These are phyloP conservation scores for Annulohypoxylon stygium DNA, from an alignment of 495 filamentous ascomycete species.

Conservation along the genomic window DNA sequence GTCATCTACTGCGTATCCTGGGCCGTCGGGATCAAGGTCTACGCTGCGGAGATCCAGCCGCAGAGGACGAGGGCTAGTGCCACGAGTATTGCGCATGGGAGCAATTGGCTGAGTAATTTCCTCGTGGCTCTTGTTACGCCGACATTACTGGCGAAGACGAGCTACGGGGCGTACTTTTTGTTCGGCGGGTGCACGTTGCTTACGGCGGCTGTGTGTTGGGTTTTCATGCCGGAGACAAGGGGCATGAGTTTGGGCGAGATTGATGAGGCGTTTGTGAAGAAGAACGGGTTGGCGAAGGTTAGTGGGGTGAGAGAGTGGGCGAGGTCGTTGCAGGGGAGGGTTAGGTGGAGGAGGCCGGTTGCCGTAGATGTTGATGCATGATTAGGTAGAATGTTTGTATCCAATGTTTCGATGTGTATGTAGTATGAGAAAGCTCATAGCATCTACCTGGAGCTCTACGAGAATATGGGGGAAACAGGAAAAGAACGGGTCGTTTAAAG, in stretches of 20 bases:
- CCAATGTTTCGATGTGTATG: too few relatives aligned
- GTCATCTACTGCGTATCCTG: constrained; percentile 59
- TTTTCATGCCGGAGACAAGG: constrained; percentile 73
- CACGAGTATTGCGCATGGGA: constrained; percentile 60
- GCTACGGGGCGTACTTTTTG: constrained; percentile 72
- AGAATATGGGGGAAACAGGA: too few relatives aligned
- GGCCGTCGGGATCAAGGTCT: constrained; percentile 68
- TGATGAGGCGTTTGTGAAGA: constrained; percentile 60
- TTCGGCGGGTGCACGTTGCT: constrained; percentile 65
- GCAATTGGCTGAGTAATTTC: constrained; percentile 62
- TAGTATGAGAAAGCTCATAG: too few relatives aligned
- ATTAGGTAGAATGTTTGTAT: neutral
- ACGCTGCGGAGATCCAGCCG: constrained; percentile 69
- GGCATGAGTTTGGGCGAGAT: constrained; percentile 70
- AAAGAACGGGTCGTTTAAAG: too few relatives aligned
- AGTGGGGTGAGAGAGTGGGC: constrained; percentile 15
- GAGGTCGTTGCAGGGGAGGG: constrained; percentile 1
- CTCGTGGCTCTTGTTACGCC: constrained; percentile 75
- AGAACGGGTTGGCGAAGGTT: neutral
- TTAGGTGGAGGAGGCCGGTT: constrained; percentile 15
- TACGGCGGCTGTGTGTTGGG: constrained; percentile 64
- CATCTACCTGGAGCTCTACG: too few relatives aligned
- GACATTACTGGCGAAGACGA: constrained; percentile 67
- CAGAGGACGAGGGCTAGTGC: constrained; percentile 66
- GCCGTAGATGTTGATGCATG: constrained; percentile 28